phyloP scores from a whole-genome alignment of 225 moss, liverwort and hornwort genomes.

The Bryum argenteum region DNA sequence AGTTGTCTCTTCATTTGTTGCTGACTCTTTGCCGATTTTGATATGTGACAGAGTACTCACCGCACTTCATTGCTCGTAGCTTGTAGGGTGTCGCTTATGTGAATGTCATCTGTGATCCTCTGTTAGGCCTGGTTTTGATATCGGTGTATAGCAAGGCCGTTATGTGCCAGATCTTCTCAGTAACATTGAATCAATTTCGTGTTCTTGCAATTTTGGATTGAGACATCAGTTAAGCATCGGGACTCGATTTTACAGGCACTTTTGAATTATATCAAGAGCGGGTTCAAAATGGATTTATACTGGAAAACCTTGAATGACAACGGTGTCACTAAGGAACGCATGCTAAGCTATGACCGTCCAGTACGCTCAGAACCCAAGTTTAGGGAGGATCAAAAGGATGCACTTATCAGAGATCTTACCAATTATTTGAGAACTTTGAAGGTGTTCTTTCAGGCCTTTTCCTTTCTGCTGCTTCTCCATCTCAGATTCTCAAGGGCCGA shows the following conservation, averaged over 20 bases:
- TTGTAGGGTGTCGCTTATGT: background rate
- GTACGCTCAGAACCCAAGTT: slow-evolving; percentile 90
- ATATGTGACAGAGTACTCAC: background rate
- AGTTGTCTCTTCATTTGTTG: slow-evolving; percentile 16
- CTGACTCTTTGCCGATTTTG: background rate
- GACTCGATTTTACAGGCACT: slow-evolving; percentile 64
- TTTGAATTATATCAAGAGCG: slow-evolving; percentile 71
- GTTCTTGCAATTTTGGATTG: background rate
- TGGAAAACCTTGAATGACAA: slow-evolving; percentile 92
- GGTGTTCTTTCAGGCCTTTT: slow-evolving; percentile 34
- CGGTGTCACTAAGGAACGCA: slow-evolving; percentile 89
- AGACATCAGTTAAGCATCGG: background rate
- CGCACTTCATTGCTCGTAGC: background rate
- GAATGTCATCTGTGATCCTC: background rate
- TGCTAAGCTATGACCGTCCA: slow-evolving; percentile 89
- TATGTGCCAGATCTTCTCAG: background rate
- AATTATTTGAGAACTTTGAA: slow-evolving; percentile 90
- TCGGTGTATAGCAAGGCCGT: background rate
- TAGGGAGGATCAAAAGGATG: slow-evolving; percentile 67
- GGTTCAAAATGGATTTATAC: slow-evolving; percentile 72
- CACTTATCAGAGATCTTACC: slow-evolving; percentile 76
- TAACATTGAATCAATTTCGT: background rate
- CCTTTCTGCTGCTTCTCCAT: slow-evolving; percentile 15
- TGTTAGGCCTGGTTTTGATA: slow-evolving; percentile 14
- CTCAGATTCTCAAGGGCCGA: background rate